Conservation (phyloP, 2,329 filamentous ascomycete species). For the Cladophialophora immunda region DNA sequence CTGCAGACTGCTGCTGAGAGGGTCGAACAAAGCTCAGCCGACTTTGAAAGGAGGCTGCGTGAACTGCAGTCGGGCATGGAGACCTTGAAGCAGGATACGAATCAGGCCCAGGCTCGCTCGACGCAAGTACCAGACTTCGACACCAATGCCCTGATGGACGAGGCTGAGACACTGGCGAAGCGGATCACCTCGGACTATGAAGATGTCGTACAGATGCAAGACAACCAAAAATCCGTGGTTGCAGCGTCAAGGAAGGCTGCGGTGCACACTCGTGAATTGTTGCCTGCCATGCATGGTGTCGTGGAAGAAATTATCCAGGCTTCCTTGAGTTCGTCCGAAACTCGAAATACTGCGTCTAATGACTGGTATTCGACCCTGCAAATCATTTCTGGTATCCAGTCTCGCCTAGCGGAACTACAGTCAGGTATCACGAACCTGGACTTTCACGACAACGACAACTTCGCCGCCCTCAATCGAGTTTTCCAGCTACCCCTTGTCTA, state of each 20-base stretch:
- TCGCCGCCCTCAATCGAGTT: constrained; percentile 81
- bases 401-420: constrained; percentile 75
- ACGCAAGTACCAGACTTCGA: constrained; percentile 36
- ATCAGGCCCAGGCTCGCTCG: constrained; percentile 20
- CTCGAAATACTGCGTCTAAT: constrained; percentile 61
- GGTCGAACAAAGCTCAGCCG: constrained; percentile 31
- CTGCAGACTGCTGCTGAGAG: constrained; percentile 34
- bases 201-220: constrained; percentile 73
- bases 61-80: constrained; percentile 31
- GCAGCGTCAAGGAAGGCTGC: constrained; percentile 71
- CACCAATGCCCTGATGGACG: constrained; percentile 49
- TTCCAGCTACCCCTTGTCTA: constrained; percentile 88
- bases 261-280: constrained; percentile 68
- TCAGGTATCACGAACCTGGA: constrained; percentile 75
- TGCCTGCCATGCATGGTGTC: constrained; percentile 68
- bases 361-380: constrained; percentile 80
- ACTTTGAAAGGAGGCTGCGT: constrained; percentile 33
- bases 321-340: constrained; percentile 71
- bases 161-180: constrained; percentile 84
- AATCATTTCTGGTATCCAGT: constrained; percentile 80
- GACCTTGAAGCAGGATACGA: constrained; percentile 35
- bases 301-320: constrained; percentile 65
- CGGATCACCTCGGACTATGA: constrained; percentile 90
- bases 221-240: constrained; percentile 70
- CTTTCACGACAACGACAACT: constrained; percentile 78